A percentile compares a stretch with the other conserved stretches of the same genome.
phyloP scores from a whole-genome alignment of 2,329 filamentous ascomycete genomes.

The Talaromyces islandicus region DNA sequence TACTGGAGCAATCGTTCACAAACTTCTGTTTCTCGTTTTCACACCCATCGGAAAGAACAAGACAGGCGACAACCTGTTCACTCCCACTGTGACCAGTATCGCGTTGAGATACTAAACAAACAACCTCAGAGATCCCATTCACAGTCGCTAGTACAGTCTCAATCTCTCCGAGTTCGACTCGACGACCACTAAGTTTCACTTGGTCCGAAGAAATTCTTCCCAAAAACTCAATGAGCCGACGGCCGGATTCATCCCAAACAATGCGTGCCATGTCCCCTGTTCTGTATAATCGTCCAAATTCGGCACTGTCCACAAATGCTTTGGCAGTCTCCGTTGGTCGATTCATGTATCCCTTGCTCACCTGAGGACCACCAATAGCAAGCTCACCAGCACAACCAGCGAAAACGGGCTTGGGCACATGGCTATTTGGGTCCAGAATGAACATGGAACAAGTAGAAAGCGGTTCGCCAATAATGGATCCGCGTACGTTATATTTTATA shows the following conservation, averaged over 20 bases:
- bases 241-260: slow-evolving; percentile 51
- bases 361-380: slow-evolving; percentile 6
- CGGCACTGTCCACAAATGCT: slow-evolving; percentile 12
- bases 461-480: slow-evolving; percentile 32
- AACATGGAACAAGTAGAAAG: slow-evolving; percentile 30
- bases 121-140: slow-evolving; percentile 17
- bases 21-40: slow-evolving; percentile 12
- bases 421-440: slow-evolving; percentile 19
- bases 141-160: slow-evolving; percentile 24
- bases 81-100: slow-evolving; percentile 15
- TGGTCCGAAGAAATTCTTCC: slow-evolving; percentile 53
- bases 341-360: slow-evolving; percentile 8
- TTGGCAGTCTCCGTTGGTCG: slow-evolving; percentile 2
- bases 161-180: slow-evolving; percentile 50
- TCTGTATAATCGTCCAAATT: slow-evolving; percentile 42
- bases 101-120: slow-evolving; percentile 17
- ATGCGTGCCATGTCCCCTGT: slow-evolving; percentile 49
- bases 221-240: slow-evolving; percentile 56
- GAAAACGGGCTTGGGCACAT: slow-evolving; percentile 30
- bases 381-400: slow-evolving; percentile 25
- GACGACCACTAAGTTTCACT: slow-evolving; percentile 57
- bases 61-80: slow-evolving; percentile 21
- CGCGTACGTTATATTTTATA: slow-evolving; percentile 17
- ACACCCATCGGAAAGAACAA: slow-evolving; percentile 13
- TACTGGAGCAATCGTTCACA: slow-evolving; percentile 13